Conservation (phyloP, 345 rosid genomes). For the Salix exigua region DNA sequence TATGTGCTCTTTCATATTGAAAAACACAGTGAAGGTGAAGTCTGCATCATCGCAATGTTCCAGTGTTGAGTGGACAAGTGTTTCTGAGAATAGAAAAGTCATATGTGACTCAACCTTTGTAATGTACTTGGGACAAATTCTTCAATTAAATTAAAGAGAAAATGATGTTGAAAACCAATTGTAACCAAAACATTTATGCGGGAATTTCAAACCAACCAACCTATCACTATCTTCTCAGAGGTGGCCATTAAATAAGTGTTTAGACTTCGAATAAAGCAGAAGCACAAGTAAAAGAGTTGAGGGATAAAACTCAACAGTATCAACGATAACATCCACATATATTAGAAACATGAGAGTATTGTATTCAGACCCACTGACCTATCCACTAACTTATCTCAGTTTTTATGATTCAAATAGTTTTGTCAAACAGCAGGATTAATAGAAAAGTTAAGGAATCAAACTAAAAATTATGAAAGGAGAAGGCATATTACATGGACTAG, state of each 20-base stretch:
- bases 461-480: neutral
- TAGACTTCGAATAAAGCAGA: neutral
- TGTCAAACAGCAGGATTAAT: neutral
- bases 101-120: constrained; percentile 5
- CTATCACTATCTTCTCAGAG: neutral
- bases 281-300: neutral
- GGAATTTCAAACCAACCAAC: neutral
- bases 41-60: constrained; percentile 71
- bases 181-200: neutral
- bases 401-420: neutral
- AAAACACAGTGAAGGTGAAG: constrained; percentile 77
- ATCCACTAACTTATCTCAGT: neutral
- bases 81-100: constrained; percentile 52
- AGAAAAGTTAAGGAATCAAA: neutral
- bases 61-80: constrained; percentile 85
- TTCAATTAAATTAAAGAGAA: neutral
- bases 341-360: neutral
- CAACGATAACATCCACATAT: neutral
- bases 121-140: neutral
- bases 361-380: neutral
- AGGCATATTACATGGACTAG: neutral
- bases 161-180: neutral
- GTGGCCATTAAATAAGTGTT: neutral
- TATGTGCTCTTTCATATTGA: constrained; percentile 81
- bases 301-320: neutral